phyloP scores from a whole-genome alignment of 805 yeast genomes.

The Alloascoidea africana region DNA sequence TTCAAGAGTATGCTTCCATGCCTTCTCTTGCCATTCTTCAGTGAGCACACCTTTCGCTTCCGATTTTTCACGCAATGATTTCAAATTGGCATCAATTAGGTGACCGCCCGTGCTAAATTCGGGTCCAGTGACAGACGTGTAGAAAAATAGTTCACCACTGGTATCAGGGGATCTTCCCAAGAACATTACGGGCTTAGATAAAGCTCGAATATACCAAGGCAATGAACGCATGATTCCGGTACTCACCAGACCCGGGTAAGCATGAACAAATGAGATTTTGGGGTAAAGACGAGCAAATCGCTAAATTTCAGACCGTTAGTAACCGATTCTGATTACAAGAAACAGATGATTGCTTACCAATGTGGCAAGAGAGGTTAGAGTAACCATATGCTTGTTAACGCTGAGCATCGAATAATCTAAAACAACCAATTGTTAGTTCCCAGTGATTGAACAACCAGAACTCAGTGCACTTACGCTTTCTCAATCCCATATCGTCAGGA shows the following conservation, averaged over 20 bases:
- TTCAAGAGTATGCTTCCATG: conserved; percentile 13
- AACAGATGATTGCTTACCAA: not conserved
- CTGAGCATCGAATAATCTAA: conserved; percentile 7
- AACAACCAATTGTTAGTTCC: not conserved
- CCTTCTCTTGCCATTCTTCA: conserved; percentile 11
- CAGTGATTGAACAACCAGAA: not conserved
- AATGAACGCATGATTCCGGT: conserved; percentile 10
- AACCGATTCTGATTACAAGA: not conserved
- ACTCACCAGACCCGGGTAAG: conserved; percentile 13
- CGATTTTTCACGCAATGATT: conserved; percentile 5
- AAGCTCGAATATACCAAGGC: conserved; percentile 10
- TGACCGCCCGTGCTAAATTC: conserved; percentile 10
- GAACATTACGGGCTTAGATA: not conserved
- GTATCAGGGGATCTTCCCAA: conserved; percentile 5
- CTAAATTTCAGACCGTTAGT: not conserved
- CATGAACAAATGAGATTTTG: conserved; percentile 10
- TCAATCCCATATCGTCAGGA: conserved; percentile 13
- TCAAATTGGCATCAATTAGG: conserved; percentile 6
- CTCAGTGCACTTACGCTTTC: conserved; percentile 4
- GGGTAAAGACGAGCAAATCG: conserved; percentile 11
- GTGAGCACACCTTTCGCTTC: conserved; percentile 6
- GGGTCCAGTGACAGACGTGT: conserved; percentile 8
- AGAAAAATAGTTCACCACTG: conserved; percentile 12
- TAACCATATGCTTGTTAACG: conserved; percentile 7
- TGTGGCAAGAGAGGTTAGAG: conserved; percentile 11